These are phyloP conservation scores for Cyberlindnera sargentensis DNA, from an alignment of 805 yeast species.

Conservation along the genomic window DNA sequence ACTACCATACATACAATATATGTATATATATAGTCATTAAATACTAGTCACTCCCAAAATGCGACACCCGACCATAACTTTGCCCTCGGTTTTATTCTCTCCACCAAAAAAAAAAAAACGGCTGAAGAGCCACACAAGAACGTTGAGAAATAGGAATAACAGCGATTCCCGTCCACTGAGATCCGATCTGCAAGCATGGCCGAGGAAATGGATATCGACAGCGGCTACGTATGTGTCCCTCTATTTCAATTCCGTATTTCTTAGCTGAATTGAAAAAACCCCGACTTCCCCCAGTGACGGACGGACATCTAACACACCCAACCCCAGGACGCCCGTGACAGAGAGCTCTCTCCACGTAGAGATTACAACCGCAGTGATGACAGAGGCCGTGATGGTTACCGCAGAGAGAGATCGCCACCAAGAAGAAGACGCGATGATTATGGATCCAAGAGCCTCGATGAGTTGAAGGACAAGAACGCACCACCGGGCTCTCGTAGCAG, in stretches of 20 bases:
- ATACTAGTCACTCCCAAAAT: no score
- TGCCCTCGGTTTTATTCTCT: no score
- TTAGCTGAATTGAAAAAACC: neutral
- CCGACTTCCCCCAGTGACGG: no score
- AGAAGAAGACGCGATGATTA: conserved; percentile 23
- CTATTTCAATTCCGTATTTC: neutral
- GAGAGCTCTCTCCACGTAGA: conserved; percentile 26
- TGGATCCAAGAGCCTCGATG: conserved; percentile 16
- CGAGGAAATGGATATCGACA: conserved; percentile 55
- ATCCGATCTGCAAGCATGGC: conserved; percentile 28
- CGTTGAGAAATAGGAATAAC: no score
- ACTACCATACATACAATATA: neutral
- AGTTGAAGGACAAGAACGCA: conserved; percentile 23
- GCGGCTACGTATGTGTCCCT: conserved; percentile 9
- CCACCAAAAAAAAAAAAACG: no score
- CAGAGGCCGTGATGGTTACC: conserved; percentile 13
- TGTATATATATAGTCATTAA: no score
- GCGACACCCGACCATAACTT: no score
- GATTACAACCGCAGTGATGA: conserved; percentile 10
- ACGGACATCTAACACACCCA: conserved; percentile 7
- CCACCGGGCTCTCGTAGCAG: conserved; percentile 27
- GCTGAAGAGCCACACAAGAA: no score
- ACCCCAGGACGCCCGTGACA: conserved; percentile 19
- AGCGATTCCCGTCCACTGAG: no score
- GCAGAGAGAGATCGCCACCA: conserved; percentile 22